Base-by-base conservation (phyloP, 75 land plant genomes). In the Cupressus sempervirens region DNA sequence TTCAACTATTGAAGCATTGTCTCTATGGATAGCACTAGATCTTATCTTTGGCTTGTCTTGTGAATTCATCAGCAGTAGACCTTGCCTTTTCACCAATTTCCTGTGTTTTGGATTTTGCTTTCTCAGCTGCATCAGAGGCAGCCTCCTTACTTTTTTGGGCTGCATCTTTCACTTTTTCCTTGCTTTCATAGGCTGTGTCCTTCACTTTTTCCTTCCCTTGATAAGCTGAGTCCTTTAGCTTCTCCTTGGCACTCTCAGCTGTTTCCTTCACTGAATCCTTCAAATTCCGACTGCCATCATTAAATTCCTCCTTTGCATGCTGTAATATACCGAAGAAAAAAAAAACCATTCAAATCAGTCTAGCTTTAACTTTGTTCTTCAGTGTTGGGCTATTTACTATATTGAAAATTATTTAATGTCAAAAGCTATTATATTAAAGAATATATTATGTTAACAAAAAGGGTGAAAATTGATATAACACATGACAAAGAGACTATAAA, bases 11-110 rank as follows among this genome's bases (percentile, higher is more conserved):
- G 52, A 50, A 50, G 52, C 14, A 50, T 5, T 5, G 26, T 20
- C 67, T 23, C 67, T 45, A 38, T 8, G 20, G n/a, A n/a, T n/a
- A n/a, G 20, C 10, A 36, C 6, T 38, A 5, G 23, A 40, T 75
- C 9, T 40, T 18, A 20, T 75, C 77, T 75, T 75, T 38, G 20
- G 77, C 77, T 40, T 76, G 79, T 76, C 79, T 76, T 5, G 10
- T 38, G 43, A 76, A 76, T 40, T 76, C 79, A 18, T 76, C 79
- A 76, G 79, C 79, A 11, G 79, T 76, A 76, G 79, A 76, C 26
- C 79, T 76, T 7, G 45, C 79, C 23, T 38, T 76, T 40, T 76
- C 79, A 23, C 79, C 79, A 18, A 76, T 76, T 76, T 38, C 79
- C 23, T 40, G 43, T 18, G 43, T 14, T 76, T 76, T 76, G 26